These are phyloP conservation scores for Durusdinium trenchii DNA, from an alignment of 73 alveolate species.

Conservation along the genomic window DNA sequence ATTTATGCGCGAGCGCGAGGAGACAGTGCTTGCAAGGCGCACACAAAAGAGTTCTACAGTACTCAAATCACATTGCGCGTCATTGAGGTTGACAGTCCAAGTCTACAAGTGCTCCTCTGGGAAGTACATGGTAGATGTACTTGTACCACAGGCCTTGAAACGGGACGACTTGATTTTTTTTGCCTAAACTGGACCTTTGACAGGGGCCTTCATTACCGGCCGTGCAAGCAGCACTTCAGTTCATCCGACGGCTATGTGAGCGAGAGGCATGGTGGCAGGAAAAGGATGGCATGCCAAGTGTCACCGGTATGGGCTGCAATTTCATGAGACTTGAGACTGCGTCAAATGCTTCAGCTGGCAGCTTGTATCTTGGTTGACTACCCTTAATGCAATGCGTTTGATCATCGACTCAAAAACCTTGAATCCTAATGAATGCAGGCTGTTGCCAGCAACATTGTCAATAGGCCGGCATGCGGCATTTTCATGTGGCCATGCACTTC, in stretches of 20 bases:
- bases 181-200: not conserved
- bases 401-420: not conserved
- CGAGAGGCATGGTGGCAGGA: slow-evolving; percentile 93
- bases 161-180: not conserved
- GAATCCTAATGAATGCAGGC: slow-evolving; percentile 3
- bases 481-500: too few relatives aligned
- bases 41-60: too few relatives aligned
- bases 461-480: slow-evolving; percentile 9
- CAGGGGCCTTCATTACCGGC: slow-evolving; percentile 95
- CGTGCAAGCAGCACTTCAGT: slow-evolving; percentile 85
- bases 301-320: too few relatives aligned
- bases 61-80: too few relatives aligned
- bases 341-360: not conserved
- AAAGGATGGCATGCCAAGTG: too few relatives aligned
- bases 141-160: slow-evolving; percentile 67
- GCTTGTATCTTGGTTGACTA: not conserved
- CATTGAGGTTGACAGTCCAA: slow-evolving; percentile 82
- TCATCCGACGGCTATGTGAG: slow-evolving; percentile 56
- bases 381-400: not conserved
- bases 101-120: slow-evolving; percentile 91
- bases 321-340: too few relatives aligned
- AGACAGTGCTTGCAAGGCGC: too few relatives aligned
- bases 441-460: slow-evolving; percentile 67
- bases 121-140: slow-evolving; percentile 87
- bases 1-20: not conserved